A percentile compares a stretch with the other conserved stretches of the same genome.
Evolutionary conservation across 2,329 filamentous ascomycete genomes (phyloP).

Genomic region (Trichoderma koningii): DNA sequence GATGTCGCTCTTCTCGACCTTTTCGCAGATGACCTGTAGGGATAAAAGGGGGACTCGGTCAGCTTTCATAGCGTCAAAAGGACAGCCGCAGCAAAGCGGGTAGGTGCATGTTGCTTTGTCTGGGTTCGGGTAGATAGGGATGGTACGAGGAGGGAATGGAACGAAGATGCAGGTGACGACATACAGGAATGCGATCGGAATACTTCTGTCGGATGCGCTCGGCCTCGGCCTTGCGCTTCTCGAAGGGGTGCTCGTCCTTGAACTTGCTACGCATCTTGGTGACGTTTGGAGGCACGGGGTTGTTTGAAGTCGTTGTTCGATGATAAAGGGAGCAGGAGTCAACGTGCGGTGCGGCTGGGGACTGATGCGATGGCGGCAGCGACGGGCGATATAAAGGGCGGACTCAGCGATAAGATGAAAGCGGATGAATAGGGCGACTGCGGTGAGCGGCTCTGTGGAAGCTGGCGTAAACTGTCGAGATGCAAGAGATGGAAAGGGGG

Average conservation of each 20-base stretch:
- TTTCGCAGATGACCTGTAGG: constrained; percentile 93
- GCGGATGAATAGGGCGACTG: background rate
- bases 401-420: background rate
- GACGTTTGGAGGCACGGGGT: constrained; percentile 30
- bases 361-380: background rate
- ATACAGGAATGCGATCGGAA: constrained; percentile 93
- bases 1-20: constrained; percentile 99
- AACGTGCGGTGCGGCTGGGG: too few species aligned
- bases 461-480: background rate
- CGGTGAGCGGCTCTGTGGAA: background rate
- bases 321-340: too few species aligned
- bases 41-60: background rate
- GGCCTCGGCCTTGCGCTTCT: constrained; percentile 99
- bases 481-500: constrained; percentile 17
- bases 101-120: background rate
- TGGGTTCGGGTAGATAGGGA: background rate
- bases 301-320: background rate
- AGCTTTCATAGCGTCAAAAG: background rate
- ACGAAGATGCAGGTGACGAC: constrained; percentile 42
- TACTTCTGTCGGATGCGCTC: constrained; percentile 99
- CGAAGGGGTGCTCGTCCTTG: constrained; percentile 99
- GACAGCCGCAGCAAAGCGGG: background rate
- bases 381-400: constrained; percentile 6
- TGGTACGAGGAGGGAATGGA: background rate
- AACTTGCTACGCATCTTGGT: constrained; percentile 96